A percentile compares a stretch with the other conserved stretches of the same genome.
These are phyloP conservation scores for Zygoascus sp. DNA, from an alignment of 1,139 yeast species.

Conservation along the genomic window DNA sequence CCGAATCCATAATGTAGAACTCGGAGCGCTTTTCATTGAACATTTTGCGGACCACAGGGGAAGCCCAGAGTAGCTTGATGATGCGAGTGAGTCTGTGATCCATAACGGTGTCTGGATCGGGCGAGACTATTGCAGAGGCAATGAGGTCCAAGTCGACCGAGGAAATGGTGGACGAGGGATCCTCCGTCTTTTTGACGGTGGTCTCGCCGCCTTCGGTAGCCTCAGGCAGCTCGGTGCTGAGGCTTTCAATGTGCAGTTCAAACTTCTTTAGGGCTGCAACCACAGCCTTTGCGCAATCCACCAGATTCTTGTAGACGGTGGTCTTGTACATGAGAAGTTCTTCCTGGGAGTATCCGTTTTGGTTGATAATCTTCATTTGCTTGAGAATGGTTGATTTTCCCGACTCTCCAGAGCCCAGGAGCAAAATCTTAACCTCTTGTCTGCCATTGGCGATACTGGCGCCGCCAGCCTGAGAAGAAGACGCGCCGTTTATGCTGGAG, in stretches of 20 bases:
- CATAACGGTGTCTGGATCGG: slow-evolving; percentile 31
- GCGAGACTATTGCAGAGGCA: slow-evolving; percentile 26
- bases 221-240: too few species aligned
- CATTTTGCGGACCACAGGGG: slow-evolving; percentile 55
- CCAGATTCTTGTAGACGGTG: slow-evolving; percentile 59
- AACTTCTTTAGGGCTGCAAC: slow-evolving; percentile 48
- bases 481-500: slow-evolving; percentile 1
- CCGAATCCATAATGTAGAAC: slow-evolving; percentile 84
- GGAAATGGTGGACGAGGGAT: slow-evolving; percentile 3
- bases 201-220: too few species aligned
- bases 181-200: slow-evolving; percentile 12
- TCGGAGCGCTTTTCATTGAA: slow-evolving; percentile 61
- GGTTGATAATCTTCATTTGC: slow-evolving; percentile 73
- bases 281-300: slow-evolving; percentile 59
- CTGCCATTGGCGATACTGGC: not conserved
- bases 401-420: slow-evolving; percentile 71
- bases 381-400: slow-evolving; percentile 73
- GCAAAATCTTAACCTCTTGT: slow-evolving; percentile 51
- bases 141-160: slow-evolving; percentile 24
- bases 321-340: slow-evolving; percentile 62
- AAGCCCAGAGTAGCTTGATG: slow-evolving; percentile 47
- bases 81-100: slow-evolving; percentile 28
- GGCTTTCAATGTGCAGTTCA: slow-evolving; percentile 20
- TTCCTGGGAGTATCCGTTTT: slow-evolving; percentile 59
- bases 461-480: not conserved